Evolutionary conservation across 805 yeast genomes (phyloP).

Genomic region (Kuraishia hungarica): DNA sequence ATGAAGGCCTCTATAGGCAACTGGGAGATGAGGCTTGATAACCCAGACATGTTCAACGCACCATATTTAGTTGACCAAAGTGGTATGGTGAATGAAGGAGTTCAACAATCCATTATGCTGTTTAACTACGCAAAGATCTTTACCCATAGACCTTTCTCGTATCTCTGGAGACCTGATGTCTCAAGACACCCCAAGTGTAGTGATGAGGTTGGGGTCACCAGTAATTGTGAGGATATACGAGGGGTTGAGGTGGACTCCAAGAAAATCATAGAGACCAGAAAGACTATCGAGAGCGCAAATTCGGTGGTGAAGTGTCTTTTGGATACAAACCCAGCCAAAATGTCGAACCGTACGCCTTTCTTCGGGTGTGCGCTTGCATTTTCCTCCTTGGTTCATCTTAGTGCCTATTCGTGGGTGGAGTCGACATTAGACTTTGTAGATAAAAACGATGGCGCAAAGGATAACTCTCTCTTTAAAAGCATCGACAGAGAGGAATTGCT

Average conservation of each 20-base stretch:
- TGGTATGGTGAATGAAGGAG: slow-evolving; percentile 44
- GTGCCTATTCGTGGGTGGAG: slow-evolving; percentile 46
- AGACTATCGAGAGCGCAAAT: slow-evolving; percentile 46
- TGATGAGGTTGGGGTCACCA: slow-evolving; percentile 18
- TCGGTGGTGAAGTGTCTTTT: slow-evolving; percentile 35
- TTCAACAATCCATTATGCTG: slow-evolving; percentile 40
- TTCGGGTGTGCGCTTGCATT: slow-evolving; percentile 47
- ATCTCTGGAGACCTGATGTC: slow-evolving; percentile 39
- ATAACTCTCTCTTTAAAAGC: slow-evolving; percentile 14
- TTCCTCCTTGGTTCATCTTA: slow-evolving; percentile 40
- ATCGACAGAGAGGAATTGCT: slow-evolving; percentile 28
- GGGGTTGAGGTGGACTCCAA: slow-evolving; percentile 30
- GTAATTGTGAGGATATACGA: slow-evolving; percentile 21
- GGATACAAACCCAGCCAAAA: slow-evolving; percentile 36
- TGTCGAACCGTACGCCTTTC: slow-evolving; percentile 38
- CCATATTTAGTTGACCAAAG: slow-evolving; percentile 32
- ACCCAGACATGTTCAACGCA: slow-evolving; percentile 31
- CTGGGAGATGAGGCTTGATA: slow-evolving; percentile 38
- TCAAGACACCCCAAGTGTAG: slow-evolving; percentile 31
- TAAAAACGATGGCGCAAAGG: slow-evolving; percentile 3
- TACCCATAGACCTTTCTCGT: slow-evolving; percentile 45
- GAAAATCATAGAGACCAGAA: slow-evolving; percentile 42
- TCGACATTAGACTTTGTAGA: slow-evolving; percentile 19
- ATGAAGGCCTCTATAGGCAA: slow-evolving; percentile 39
- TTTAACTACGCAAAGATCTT: slow-evolving; percentile 45